These are phyloP conservation scores for Chaetomiaceae sp. DNA, from an alignment of 2,329 filamentous ascomycete species.

Conservation along the genomic window DNA sequence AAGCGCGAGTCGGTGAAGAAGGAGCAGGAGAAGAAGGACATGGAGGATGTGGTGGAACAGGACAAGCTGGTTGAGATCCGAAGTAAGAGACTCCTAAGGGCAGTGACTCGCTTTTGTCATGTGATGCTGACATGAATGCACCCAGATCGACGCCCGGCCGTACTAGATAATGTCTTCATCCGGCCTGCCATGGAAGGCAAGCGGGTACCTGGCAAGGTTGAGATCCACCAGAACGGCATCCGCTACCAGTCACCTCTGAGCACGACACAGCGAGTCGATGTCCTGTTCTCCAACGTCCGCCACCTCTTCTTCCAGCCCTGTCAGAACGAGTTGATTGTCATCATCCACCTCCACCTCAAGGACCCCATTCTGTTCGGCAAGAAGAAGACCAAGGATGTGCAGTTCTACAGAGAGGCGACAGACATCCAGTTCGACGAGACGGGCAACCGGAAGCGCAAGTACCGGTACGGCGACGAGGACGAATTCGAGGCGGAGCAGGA, in stretches of 20 bases:
- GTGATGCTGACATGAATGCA: slow-evolving; percentile 12
- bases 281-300: slow-evolving; percentile 97
- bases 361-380: slow-evolving; percentile 94
- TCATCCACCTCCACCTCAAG: slow-evolving; percentile 96
- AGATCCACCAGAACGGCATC: slow-evolving; percentile 98
- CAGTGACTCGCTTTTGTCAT: neutral
- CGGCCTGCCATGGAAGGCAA: slow-evolving; percentile 95
- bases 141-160: slow-evolving; percentile 79
- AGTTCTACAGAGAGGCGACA: slow-evolving; percentile 96
- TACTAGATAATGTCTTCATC: slow-evolving; percentile 91
- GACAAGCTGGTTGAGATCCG: slow-evolving; percentile 94
- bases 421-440: slow-evolving; percentile 99
- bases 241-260: slow-evolving; percentile 81
- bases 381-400: slow-evolving; percentile 97
- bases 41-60: slow-evolving; percentile 98
- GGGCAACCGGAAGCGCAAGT: slow-evolving; percentile 94
- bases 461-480: slow-evolving; percentile 95
- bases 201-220: slow-evolving; percentile 88
- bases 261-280: slow-evolving; percentile 77
- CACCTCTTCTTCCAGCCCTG: slow-evolving; percentile 99
- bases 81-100: slow-evolving; percentile 51
- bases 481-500: slow-evolving; percentile 99
- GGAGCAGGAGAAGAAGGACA: slow-evolving; percentile 98
- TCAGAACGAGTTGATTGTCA: slow-evolving; percentile 90
- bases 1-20: slow-evolving; percentile 88